Evolutionary conservation across 306 rosid species (phyloP), one percentile per base, ranked within the genome.

Genomic region (Malus asiatica): DNA sequence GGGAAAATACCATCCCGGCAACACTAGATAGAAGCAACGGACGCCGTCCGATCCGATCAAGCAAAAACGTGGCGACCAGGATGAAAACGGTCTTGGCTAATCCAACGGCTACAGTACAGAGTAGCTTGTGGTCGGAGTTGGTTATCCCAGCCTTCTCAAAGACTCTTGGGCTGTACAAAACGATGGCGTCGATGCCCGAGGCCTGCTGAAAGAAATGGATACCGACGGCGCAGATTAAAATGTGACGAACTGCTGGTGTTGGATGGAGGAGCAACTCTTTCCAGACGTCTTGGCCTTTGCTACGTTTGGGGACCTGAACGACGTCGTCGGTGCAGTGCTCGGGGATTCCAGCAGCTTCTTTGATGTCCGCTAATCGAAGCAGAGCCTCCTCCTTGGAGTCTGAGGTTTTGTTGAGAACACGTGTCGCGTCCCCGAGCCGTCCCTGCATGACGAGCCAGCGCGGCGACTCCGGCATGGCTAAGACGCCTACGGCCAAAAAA

Each of bases 401-500:
- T 0, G 95, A 89, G 59, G 91, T 91, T 81, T 57, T 86, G 69
- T 83, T 48, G 2, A 91, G 89, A 15, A 87, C 92, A 74, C 38
- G 71, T 35, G 0, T 83, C 0, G 97, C 97, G 0, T 91, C 92
- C 3, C 87, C 92, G 1, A 91, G 77, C 3, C 89, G 89, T 8
- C 93, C 97, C 48, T 76, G 79, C 92, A 89, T 88, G 12, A 91
- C 88, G 0, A 91, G 84, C 97, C 97, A 91, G 0, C 92, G 76
- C 2, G 97, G 97, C 0, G 93, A 91, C 63, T 91, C 93, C 0
- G 93, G 92, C 92, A 91, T 89, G 74, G 84, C 84, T 29, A 91
- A 29, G 4, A 87, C 88, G 27, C 86, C 87, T 0, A 80, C 0
- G 9, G 78, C 79, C 11, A 89, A 71, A 61, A 86, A 11, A 0